Evolutionary conservation across 352 stramenopile genomes (phyloP).

Genomic region (Globisporangium abappressorium): DNA sequence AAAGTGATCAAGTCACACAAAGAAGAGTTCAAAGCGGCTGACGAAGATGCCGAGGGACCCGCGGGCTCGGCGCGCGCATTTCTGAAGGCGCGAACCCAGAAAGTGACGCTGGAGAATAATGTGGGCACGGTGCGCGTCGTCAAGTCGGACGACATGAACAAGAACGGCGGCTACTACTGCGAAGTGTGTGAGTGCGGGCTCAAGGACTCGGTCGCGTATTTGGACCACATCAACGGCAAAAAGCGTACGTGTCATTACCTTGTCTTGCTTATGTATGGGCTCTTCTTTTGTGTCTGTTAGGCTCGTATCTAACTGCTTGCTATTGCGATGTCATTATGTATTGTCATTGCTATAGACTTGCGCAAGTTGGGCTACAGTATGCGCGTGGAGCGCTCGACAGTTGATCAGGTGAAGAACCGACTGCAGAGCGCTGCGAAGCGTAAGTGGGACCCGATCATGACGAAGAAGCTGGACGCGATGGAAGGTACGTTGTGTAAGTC

Average conservation of each 20-base stretch:
- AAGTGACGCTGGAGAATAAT: conserved; percentile 80
- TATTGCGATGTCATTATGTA: not conserved
- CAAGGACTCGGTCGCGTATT: conserved; percentile 92
- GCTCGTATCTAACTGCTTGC: not conserved
- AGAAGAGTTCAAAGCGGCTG: conserved; percentile 74
- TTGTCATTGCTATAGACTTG: conserved; percentile 49
- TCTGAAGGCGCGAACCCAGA: conserved; percentile 66
- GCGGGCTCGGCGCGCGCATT: conserved; percentile 69
- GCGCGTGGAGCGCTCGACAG: conserved; percentile 86
- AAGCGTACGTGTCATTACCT: conserved; percentile 60
- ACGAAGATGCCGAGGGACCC: conserved; percentile 59
- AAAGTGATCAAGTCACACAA: conserved; percentile 71
- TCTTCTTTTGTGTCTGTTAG: not conserved
- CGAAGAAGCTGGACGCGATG: conserved; percentile 79
- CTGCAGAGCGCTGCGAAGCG: conserved; percentile 79
- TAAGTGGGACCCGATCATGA: conserved; percentile 80
- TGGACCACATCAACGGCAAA: conserved; percentile 96
- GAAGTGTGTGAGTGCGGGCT: conserved; percentile 91
- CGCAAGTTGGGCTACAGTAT: conserved; percentile 90
- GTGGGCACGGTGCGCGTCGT: conserved; percentile 87
- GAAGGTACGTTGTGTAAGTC: conserved; percentile 32
- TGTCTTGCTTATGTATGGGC: not conserved
- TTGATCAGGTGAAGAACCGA: conserved; percentile 85
- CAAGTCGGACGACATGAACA: conserved; percentile 77
- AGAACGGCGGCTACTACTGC: conserved; percentile 88